phyloP scores from a whole-genome alignment of 2,329 filamentous ascomycete species.

The Aureobasidium sp. region DNA sequence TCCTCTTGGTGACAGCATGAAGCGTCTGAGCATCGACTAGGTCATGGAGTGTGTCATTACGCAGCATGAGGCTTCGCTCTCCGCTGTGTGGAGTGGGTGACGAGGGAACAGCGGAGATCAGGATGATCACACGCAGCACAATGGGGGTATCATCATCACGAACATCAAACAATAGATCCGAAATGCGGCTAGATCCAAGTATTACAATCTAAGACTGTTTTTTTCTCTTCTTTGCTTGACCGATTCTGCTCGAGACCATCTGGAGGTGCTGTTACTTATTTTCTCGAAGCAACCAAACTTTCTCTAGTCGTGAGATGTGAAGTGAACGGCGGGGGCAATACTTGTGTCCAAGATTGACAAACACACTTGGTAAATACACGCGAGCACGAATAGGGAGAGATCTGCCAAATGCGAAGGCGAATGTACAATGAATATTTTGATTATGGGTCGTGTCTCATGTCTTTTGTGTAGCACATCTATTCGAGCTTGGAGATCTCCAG shows the following conservation, averaged over 20 bases:
- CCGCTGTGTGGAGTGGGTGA: background rate
- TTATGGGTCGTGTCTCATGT: constrained; percentile 7
- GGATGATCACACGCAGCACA: background rate
- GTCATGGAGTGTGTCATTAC: background rate
- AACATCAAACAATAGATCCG: background rate
- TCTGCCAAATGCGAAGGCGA: background rate
- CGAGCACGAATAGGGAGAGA: background rate
- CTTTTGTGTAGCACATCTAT: background rate
- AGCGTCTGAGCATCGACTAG: background rate
- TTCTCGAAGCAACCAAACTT: background rate
- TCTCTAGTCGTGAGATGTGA: background rate
- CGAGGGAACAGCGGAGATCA: background rate
- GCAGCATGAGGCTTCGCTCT: background rate
- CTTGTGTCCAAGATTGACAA: background rate
- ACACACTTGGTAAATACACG: background rate
- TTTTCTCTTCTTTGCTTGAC: background rate
- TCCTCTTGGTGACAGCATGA: background rate
- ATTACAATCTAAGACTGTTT: background rate
- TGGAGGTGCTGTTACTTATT: background rate
- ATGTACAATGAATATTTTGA: background rate
- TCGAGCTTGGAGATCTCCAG: constrained; percentile 50
- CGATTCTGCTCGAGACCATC: background rate
- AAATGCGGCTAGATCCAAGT: background rate
- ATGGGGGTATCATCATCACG: background rate
- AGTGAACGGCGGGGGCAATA: background rate